Base-by-base conservation (phyloP, 192 early-diverging fungal genomes). In the Backusella psychrophila region DNA sequence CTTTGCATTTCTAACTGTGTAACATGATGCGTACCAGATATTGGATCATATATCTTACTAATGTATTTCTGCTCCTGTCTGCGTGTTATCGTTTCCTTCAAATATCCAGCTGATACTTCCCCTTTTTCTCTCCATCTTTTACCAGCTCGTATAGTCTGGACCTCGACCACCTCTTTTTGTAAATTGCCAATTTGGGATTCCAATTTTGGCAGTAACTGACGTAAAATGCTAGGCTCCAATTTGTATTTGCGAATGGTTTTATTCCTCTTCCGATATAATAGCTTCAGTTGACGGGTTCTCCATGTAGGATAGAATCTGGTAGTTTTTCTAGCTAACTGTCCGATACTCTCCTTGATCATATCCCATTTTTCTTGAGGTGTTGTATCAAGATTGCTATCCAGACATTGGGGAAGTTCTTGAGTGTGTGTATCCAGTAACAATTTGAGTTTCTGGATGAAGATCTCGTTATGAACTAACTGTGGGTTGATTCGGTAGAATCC, bases 401-500 rank as follows among this genome's bases (percentile, higher is more conserved):
- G 1, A 49, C 44, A 49, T 70, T 21, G 11, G 3, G 71, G 23
- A n/a, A 56, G 7, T 12, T n/a, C 21, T 15, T 38, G 29, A 44
- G n/a, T 11, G 76, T 69, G 21, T 19, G 12, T 23, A 72, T 38
- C 15, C n/a, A 72, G 19, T 26, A 33, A 26, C 23, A 52, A 23
- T 6, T 21, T 9, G 21, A 72, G 71, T 52, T 46, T 44, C 14
- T 46, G n/a, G 31, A 23, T 29, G 33, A 72, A 72, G 71, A 9
- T 33, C 29, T n/a, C 19, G 15, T 52, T 72, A 9, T 9, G 29
- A 33, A 44, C 26, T 4, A 72, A 31, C 15, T 26, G 44, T 49
- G 66, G 66, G 66, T 80, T 76, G 70, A 67, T 31, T 4, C 72
- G 71, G 74, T 75, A 80, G 4, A 33, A 19, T 21, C 79, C 79